Evolutionary conservation across 2,329 filamentous ascomycete species (phyloP), one percentile per base, ranked within the genome.

Genomic region (Metarhizium anisopliae): DNA sequence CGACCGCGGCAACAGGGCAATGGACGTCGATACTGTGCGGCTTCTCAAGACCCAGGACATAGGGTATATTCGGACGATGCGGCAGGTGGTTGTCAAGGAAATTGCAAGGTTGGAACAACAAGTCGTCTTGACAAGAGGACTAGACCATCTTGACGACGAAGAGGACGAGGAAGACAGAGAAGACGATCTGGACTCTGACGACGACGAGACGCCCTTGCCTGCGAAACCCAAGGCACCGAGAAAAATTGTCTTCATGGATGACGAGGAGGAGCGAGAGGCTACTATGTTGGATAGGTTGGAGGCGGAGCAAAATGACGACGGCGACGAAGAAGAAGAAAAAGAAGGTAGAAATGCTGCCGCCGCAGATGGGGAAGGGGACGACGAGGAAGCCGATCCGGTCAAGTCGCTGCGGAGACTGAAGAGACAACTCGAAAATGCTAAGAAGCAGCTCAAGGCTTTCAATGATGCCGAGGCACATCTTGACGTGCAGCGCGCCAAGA

Each of bases 11-110:
- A 83, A 82, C 63, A 73, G 72, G 58, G 72, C 74, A 3, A 65
- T 87, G 66, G 74, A 78, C 51, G 66, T 81, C 42, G 81, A 86
- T 25, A 76, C 77, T 1, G 81, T 84, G 29, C 75, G 84, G 20
- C 71, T 87, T 25, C 77, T 87, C 59, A 88, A 87, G 74, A 87
- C 84, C 2, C 85, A 88, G 69, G 85, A 88, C 63, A 67, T 85
- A 35, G 83, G 79, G 2, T 87, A 87, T 66, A 67, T 87, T 30
- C 73, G 84, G 59, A 84, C 82, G 25, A 80, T 83, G 74, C 74
- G 80, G 56, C 85, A 84, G 60, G 75, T 83, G 30, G 75, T 79
- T 3, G 66, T 72, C 56, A 85, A 84, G 64, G 81, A 87, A 60
- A 77, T 84, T 2, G 72, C 73, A 45, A 68, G 63, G 54, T 65